Conservation (phyloP, 1,284 basidiomycete species). For the Phylloporus sp. region DNA sequence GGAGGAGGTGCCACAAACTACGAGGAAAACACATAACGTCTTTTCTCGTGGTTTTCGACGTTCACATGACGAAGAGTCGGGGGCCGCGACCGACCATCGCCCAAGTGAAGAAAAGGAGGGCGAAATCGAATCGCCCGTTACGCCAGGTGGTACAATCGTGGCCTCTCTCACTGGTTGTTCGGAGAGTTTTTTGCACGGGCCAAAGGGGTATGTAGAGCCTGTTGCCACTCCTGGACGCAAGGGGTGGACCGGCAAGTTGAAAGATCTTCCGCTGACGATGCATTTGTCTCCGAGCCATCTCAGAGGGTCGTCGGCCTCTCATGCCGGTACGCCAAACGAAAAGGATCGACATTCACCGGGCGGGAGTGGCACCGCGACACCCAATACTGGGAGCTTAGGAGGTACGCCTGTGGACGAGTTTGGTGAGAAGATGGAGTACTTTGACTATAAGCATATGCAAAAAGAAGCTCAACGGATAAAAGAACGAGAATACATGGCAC, state of each 20-base stretch:
- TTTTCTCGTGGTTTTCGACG: conserved; percentile 17
- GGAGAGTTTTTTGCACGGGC: conserved; percentile 11
- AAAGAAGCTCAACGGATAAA: conserved; percentile 23
- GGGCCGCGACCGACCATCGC: neutral
- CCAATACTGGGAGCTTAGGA: conserved; percentile 25
- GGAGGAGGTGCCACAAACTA: conserved; percentile 14
- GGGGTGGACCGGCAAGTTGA: conserved; percentile 36
- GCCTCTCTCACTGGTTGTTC: conserved; percentile 26
- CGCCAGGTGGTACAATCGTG: conserved; percentile 25
- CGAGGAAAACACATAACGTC: conserved; percentile 7
- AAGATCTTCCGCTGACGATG: conserved; percentile 31
- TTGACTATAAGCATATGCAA: conserved; percentile 32
- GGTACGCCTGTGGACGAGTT: conserved; percentile 32
- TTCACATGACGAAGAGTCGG: conserved; percentile 19
- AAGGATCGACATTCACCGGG: conserved; percentile 12
- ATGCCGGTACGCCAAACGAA: conserved; percentile 26
- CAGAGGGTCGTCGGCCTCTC: conserved; percentile 16
- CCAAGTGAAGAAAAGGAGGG: conserved; percentile 12
- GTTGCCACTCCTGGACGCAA: conserved; percentile 21
- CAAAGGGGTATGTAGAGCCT: neutral
- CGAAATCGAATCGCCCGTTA: conserved; percentile 25
- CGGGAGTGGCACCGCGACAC: conserved; percentile 29
- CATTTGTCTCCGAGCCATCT: conserved; percentile 24
- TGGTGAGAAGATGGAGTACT: conserved; percentile 37
- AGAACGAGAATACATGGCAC: conserved; percentile 35